Conservation (phyloP, 805 yeast species). For the Spathaspora arborariae region DNA sequence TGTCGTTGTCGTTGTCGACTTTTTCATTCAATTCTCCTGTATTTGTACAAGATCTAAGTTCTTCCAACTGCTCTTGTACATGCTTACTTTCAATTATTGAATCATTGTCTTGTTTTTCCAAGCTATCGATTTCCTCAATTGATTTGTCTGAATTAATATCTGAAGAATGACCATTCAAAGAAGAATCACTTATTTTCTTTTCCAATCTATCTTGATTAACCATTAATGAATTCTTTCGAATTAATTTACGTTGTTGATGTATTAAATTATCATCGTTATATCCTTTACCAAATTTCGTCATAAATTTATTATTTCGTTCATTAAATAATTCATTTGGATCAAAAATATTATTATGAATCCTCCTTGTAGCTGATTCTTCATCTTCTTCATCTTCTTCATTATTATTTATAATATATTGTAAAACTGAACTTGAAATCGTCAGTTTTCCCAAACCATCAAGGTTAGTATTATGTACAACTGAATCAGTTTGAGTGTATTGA, state of each 20-base stretch:
- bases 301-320: conserved; percentile 30
- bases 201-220: conserved; percentile 4
- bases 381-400: conserved; percentile 4
- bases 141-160: conserved; percentile 1
- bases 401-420: conserved; percentile 25
- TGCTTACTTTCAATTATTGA: too few relatives aligned
- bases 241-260: conserved; percentile 3
- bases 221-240: conserved; percentile 6
- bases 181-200: not conserved
- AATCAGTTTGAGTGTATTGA: conserved; percentile 10
- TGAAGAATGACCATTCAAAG: conserved; percentile 1
- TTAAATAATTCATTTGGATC: conserved; percentile 35
- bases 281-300: conserved; percentile 26
- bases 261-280: conserved; percentile 17
- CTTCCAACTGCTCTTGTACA: too few relatives aligned
- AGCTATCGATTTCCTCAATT: not conserved
- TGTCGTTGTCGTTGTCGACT: conserved; percentile 6
- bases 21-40: too few relatives aligned
- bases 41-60: too few relatives aligned
- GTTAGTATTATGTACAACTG: conserved; percentile 10
- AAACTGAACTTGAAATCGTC: conserved; percentile 29
- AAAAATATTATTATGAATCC: conserved; percentile 16
- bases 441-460: conserved; percentile 11
- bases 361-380: not conserved
- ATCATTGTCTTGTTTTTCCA: too few relatives aligned